These are phyloP conservation scores for Garcileccinum viscosum DNA, from an alignment of 1,284 basidiomycete genomes.

Conservation along the genomic window DNA sequence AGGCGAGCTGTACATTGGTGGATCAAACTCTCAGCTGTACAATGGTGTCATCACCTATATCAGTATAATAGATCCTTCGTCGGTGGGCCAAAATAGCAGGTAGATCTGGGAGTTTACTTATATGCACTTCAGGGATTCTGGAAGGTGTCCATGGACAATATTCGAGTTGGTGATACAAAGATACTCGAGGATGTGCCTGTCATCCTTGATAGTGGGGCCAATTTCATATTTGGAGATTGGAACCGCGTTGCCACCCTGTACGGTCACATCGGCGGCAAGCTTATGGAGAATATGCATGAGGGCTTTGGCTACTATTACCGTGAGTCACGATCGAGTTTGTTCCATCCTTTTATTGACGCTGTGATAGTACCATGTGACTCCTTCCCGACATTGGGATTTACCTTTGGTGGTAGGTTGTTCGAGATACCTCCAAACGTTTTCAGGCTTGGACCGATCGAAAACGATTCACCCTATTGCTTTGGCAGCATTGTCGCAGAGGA, in stretches of 20 bases:
- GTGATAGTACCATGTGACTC: not conserved
- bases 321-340: not conserved
- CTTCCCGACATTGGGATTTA: not conserved
- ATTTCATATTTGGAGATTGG: not conserved
- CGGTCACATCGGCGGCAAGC: not conserved
- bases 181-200: not conserved
- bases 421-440: not conserved
- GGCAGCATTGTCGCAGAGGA: not conserved
- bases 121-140: not conserved
- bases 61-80: not conserved
- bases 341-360: too few species aligned
- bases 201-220: not conserved
- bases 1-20: not conserved
- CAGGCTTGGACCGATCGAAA: not conserved
- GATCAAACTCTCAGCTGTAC: not conserved
- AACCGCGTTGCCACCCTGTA: not conserved
- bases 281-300: not conserved
- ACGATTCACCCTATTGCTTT: not conserved
- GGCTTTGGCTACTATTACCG: not conserved
- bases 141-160: not conserved
- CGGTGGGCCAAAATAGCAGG: not conserved
- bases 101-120: not conserved
- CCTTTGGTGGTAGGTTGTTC: not conserved
- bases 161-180: not conserved
- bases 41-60: not conserved